Percentiles rank a stretch among this genome's conserved stretches.
phyloP scores from a whole-genome alignment of 306 rosid species.

The Quercus agrifolia region DNA sequence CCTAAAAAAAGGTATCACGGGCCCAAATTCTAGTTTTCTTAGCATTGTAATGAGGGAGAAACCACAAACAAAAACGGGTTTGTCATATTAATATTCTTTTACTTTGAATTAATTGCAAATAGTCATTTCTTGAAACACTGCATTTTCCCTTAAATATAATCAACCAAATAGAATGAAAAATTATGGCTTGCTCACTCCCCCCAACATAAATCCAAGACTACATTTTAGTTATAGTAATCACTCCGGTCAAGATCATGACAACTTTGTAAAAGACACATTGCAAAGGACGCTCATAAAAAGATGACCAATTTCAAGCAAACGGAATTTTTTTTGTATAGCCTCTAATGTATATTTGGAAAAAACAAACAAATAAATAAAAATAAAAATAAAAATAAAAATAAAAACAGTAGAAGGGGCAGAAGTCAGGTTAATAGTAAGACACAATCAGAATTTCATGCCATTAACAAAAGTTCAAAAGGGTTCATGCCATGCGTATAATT shows the following conservation, averaged over 20 bases:
- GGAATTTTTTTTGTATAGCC: neutral
- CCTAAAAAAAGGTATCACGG: no score
- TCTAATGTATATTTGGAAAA: neutral
- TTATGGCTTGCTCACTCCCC: neutral
- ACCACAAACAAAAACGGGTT: no score
- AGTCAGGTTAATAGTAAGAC: neutral
- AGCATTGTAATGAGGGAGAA: no score
- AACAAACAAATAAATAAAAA: neutral
- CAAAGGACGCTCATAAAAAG: neutral
- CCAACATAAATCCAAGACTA: neutral
- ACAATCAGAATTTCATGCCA: neutral
- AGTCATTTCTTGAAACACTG: no score
- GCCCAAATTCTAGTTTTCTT: no score
- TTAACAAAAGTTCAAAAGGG: neutral
- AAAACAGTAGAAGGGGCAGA: neutral
- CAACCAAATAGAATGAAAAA: neutral
- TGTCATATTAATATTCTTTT: no score
- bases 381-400: neutral
- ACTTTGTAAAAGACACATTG: neutral
- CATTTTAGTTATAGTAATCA: neutral
- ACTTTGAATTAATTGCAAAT: no score
- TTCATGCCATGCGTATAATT: neutral
- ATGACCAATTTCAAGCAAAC: neutral
- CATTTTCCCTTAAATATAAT: no score
- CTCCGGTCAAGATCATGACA: neutral